A percentile compares a stretch with the other conserved stretches of the same genome.
phyloP scores from a whole-genome alignment of 192 early-diverging fungal genomes.

The Coemansia sp. region DNA sequence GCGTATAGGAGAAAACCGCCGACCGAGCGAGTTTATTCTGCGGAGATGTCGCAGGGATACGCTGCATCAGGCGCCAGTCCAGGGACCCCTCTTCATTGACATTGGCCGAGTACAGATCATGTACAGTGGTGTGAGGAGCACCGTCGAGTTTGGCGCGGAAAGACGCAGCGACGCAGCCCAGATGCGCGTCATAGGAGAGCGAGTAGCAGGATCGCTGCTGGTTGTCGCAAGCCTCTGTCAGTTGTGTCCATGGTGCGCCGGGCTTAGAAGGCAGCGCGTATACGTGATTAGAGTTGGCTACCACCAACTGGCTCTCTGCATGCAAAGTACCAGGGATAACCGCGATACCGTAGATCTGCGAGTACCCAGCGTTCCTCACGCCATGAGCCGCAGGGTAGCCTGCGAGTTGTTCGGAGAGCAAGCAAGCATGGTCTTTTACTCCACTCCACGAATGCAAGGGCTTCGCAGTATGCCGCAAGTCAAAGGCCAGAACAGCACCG shows the following conservation, averaged over 20 bases:
- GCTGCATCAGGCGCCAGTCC: constrained; percentile 7
- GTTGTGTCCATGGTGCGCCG: constrained; percentile 15
- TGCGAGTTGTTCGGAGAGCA: not conserved
- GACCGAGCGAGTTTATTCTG: constrained; percentile 37
- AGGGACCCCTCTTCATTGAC: not conserved
- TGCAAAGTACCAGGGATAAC: not conserved
- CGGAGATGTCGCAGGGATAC: constrained; percentile 19
- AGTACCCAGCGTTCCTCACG: constrained; percentile 7
- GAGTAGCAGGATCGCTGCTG: constrained; percentile 30
- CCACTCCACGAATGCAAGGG: constrained; percentile 27
- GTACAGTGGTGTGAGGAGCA: constrained; percentile 6
- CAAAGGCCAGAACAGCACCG: constrained; percentile 30
- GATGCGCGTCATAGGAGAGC: constrained; percentile 14
- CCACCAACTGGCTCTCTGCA: constrained; percentile 14
- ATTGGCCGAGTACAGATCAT: constrained; percentile 27
- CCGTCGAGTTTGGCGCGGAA: constrained; percentile 16
- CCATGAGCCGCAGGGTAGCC: not conserved
- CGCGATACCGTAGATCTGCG: constrained; percentile 36
- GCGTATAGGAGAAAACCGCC: constrained; percentile 30
- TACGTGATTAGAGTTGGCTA: constrained; percentile 32
- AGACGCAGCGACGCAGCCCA: constrained; percentile 28
- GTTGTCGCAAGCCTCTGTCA: constrained; percentile 10
- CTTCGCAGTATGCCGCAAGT: constrained; percentile 14
- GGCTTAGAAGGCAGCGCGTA: constrained; percentile 25
- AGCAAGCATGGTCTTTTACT: constrained; percentile 6